Base-by-base conservation (phyloP, 2,329 filamentous ascomycete genomes). In the Byssoonygena ceratinophila region DNA sequence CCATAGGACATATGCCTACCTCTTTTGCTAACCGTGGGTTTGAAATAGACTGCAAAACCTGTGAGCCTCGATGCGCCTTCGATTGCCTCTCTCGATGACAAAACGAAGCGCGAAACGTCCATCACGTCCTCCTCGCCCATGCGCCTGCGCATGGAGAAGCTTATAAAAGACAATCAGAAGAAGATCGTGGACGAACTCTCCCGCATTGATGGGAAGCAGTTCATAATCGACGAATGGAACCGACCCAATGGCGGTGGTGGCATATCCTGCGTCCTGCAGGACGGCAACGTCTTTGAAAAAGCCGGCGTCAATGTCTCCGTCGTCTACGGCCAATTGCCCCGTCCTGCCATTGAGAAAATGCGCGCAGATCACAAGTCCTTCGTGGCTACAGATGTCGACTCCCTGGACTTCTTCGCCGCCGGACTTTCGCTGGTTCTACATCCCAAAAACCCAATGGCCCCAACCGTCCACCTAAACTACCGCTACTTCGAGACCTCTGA, bases 381-480 rank as follows among this genome's bases (percentile, higher is more conserved):
- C 50, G 85, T 82, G 53, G 76, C 84, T 34, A 78, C 83, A 14
- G 79, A 82, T 58, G 81, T 92, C 36, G 85, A 95, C 46, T 86
- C 83, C 40, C 76, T 98, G 56, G 87, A 90, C 63, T 98, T 97
- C 78, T 98, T 97, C 68, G 92, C 91, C 18, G 86, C 91, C 1
- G 92, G 92, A 4, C 75, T 98, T 50, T 95, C 89, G 64, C 78
- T 98, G 68, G 91, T 98, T 23, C 75, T 97, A 49, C 92, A 98
- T 68, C 92, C 92, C 1, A 78, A 81, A 62, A 98, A 98, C 71
- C 92, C 92, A 45, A 94, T 95, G 84, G 91, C 91, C 6, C 92
- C 92, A 0, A 98, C 92, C 0, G 92, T 98, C 16, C 92, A 98
- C 69, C 78, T 98, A 61, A 98, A 98, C 75, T 97, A 97, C 76